Evolutionary conservation across 164 flowering plant genomes (phyloP).

Genomic region (Brasenia schreberi): DNA sequence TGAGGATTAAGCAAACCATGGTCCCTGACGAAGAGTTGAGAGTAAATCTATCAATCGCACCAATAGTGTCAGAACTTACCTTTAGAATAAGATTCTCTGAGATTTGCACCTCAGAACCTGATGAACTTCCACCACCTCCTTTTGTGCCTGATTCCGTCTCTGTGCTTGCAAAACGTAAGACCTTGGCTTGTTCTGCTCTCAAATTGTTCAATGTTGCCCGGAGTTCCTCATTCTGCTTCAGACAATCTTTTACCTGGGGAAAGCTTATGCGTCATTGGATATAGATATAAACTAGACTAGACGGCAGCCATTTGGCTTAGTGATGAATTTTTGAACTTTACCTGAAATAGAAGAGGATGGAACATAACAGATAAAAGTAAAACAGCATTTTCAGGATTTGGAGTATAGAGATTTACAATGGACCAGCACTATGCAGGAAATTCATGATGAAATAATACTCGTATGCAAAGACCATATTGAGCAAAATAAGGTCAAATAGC

Average conservation of each 20-base stretch:
- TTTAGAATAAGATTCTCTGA: constrained; percentile 29
- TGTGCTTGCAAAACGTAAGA: constrained; percentile 9
- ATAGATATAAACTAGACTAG: too few species aligned
- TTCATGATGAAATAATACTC: too few species aligned
- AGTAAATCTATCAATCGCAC: background rate
- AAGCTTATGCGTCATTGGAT: too few species aligned
- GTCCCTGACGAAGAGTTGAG: background rate
- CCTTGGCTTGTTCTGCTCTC: constrained; percentile 52
- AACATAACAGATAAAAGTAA: too few species aligned
- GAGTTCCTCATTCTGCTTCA: constrained; percentile 80
- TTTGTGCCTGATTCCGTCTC: constrained; percentile 12
- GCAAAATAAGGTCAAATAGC: too few species aligned
- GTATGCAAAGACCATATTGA: too few species aligned
- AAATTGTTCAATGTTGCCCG: constrained; percentile 47
- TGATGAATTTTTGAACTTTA: too few species aligned
- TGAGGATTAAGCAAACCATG: background rate
- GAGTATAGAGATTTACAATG: too few species aligned
- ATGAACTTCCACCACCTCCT: constrained; percentile 7
- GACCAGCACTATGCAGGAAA: too few species aligned
- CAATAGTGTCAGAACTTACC: constrained; percentile 21
- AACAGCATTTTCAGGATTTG: too few species aligned
- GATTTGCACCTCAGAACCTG: background rate
- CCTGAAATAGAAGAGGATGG: too few species aligned
- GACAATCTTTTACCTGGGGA: constrained; percentile 71
- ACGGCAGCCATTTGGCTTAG: too few species aligned